Percentiles rank a stretch among this genome's conserved stretches.
These are phyloP conservation scores for Tetragonia tetragonoides DNA, from an alignment of 148 eudicot species.

Conservation along the genomic window DNA sequence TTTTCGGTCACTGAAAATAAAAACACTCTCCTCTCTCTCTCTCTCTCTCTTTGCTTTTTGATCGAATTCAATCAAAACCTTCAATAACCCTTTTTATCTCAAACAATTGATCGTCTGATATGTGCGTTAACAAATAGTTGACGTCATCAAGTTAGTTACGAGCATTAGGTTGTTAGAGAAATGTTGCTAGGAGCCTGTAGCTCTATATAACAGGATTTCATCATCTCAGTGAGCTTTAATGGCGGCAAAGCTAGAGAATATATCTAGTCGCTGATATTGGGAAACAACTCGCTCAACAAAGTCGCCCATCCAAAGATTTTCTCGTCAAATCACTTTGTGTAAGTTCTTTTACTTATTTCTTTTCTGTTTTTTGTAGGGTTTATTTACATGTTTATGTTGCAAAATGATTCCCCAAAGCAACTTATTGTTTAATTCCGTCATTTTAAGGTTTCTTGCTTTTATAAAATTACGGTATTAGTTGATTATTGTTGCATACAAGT, in stretches of 20 bases:
- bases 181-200: too few species aligned
- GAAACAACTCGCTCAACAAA: constrained; percentile 51
- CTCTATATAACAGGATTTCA: too few species aligned
- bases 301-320: constrained; percentile 59
- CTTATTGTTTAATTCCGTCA: too few species aligned
- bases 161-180: too few species aligned
- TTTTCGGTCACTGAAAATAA: too few species aligned
- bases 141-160: too few species aligned
- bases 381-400: not conserved
- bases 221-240: constrained; percentile 12
- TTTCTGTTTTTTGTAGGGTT: not conserved
- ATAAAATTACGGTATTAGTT: too few species aligned
- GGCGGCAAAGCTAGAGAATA: constrained; percentile 33
- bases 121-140: too few species aligned
- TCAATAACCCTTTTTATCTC: not conserved
- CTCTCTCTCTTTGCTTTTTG: not conserved
- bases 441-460: too few species aligned
- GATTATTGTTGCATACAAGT: too few species aligned
- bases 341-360: not conserved
- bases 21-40: not conserved
- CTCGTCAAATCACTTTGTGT: constrained; percentile 70
- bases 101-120: not conserved
- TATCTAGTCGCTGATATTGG: constrained; percentile 55
- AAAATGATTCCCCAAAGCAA: not conserved
- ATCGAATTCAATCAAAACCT: not conserved